Percentiles rank a stretch among this genome's conserved stretches.
Evolutionary conservation across 2,329 filamentous ascomycete genomes (phyloP).

Genomic region (Neonectria faginata): DNA sequence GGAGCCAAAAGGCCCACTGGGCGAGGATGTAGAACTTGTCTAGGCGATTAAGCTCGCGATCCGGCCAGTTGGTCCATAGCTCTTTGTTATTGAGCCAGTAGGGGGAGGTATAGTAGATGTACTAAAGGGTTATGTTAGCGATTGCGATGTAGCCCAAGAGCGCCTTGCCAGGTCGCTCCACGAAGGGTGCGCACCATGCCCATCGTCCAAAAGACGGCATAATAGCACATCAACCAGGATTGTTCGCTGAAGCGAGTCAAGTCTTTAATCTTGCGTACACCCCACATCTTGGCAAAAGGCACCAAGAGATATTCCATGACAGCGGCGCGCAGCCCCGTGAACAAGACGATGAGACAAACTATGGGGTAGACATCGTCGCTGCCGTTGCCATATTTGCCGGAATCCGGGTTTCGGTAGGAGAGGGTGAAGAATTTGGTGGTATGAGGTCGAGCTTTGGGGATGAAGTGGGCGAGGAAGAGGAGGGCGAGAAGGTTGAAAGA

Average conservation of each 20-base stretch:
- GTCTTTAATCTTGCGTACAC: slow-evolving; percentile 80
- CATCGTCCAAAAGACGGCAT: slow-evolving; percentile 82
- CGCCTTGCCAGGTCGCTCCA: neutral
- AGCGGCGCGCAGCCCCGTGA: slow-evolving; percentile 85
- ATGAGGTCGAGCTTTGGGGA: slow-evolving; percentile 80
- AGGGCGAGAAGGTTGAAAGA: slow-evolving; percentile 85
- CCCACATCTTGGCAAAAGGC: slow-evolving; percentile 78
- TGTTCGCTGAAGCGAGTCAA: slow-evolving; percentile 90
- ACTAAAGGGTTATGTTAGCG: slow-evolving; percentile 60
- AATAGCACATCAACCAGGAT: slow-evolving; percentile 89
- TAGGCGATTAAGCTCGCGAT: slow-evolving; percentile 76
- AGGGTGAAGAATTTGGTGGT: slow-evolving; percentile 87
- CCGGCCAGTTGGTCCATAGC: slow-evolving; percentile 87
- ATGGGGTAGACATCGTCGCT: slow-evolving; percentile 84
- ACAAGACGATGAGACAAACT: slow-evolving; percentile 80
- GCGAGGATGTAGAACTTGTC: slow-evolving; percentile 91
- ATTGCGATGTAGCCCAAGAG: neutral
- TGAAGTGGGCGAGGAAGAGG: slow-evolving; percentile 83
- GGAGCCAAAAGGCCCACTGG: slow-evolving; percentile 91
- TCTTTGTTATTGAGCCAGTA: slow-evolving; percentile 82
- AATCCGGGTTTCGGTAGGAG: slow-evolving; percentile 79
- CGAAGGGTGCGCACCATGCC: slow-evolving; percentile 75
- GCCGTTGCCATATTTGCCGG: slow-evolving; percentile 78
- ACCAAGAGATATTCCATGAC: slow-evolving; percentile 87
- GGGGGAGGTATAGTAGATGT: slow-evolving; percentile 79